Percentiles rank a stretch among this genome's conserved stretches.
Evolutionary conservation across 2,329 filamentous ascomycete species (phyloP).

Genomic region (Aspergillus sp.): DNA sequence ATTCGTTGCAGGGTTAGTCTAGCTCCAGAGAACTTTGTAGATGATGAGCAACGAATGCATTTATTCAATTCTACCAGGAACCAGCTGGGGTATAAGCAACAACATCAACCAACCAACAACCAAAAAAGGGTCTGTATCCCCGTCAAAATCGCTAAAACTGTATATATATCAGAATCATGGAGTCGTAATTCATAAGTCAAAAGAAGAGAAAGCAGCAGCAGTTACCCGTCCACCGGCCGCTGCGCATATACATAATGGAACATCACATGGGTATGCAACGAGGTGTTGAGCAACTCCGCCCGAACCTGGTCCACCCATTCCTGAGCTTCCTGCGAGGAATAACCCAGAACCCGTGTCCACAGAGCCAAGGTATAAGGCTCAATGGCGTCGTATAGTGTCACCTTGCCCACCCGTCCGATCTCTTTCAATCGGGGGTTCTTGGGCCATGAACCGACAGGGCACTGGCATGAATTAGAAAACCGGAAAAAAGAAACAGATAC

Average conservation of each 20-base stretch:
- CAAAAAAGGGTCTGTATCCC: too few relatives aligned
- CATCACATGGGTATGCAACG: constrained; percentile 22
- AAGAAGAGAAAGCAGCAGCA: constrained; percentile 1
- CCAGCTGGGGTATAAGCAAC: too few relatives aligned
- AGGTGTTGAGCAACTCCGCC: constrained; percentile 17
- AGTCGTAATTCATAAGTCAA: neutral
- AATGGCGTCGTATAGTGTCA: constrained; percentile 24
- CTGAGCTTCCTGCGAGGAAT: constrained; percentile 24
- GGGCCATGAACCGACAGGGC: constrained; percentile 29
- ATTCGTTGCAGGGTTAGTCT: constrained; percentile 34
- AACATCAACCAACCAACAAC: too few relatives aligned
- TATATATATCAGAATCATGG: neutral
- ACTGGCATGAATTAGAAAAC: constrained; percentile 15
- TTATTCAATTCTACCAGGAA: too few relatives aligned
- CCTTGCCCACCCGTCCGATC: constrained; percentile 27
- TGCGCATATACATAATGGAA: constrained; percentile 30
- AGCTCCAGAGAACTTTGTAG: neutral
- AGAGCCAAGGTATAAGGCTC: constrained; percentile 35
- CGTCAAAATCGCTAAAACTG: too few relatives aligned
- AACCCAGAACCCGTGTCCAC: constrained; percentile 32
- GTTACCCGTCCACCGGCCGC: constrained; percentile 16
- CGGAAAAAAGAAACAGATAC: neutral
- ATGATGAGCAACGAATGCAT: too few relatives aligned
- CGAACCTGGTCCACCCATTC: constrained; percentile 24
- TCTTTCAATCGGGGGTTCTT: constrained; percentile 28